These are phyloP conservation scores for Sphenostylis stenocarpa DNA, from an alignment of 306 rosid genomes.

Conservation along the genomic window DNA sequence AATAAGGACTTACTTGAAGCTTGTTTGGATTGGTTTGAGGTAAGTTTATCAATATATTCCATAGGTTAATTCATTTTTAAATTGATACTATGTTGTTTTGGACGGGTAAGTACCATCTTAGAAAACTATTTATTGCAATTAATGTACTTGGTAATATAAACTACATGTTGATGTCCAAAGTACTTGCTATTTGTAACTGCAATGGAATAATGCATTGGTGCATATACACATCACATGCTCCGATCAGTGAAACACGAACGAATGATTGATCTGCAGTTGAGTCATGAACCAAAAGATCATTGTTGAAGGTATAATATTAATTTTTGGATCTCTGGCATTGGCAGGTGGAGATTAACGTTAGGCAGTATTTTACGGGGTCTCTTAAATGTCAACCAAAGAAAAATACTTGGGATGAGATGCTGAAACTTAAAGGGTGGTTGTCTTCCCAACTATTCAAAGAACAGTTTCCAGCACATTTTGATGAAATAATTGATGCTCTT, in stretches of 20 bases:
- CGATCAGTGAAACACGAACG: background rate
- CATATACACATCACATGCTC: background rate
- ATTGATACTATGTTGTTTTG: background rate
- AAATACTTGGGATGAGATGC: slow-evolving; percentile 65
- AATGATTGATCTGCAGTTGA: slow-evolving; percentile 8
- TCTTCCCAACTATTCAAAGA: slow-evolving; percentile 87
- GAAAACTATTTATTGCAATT: slow-evolving; percentile 13
- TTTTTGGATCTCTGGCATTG: slow-evolving; percentile 33
- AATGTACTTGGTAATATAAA: background rate
- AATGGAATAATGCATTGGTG: background rate
- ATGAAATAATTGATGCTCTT: slow-evolving; percentile 67
- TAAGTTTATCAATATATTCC: slow-evolving; percentile 44
- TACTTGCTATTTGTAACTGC: slow-evolving; percentile 17
- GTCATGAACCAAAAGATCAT: slow-evolving; percentile 8
- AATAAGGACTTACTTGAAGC: slow-evolving; percentile 61
- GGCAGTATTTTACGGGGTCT: slow-evolving; percentile 80
- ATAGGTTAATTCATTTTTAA: slow-evolving; percentile 1
- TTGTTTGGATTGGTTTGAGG: slow-evolving; percentile 98
- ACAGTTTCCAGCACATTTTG: slow-evolving; percentile 88
- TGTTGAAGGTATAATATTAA: slow-evolving; percentile 1
- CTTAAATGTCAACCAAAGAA: slow-evolving; percentile 57
- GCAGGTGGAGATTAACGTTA: slow-evolving; percentile 94
- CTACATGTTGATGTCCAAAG: background rate
- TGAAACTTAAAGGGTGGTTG: slow-evolving; percentile 85
- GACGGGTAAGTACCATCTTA: background rate